Base-by-base conservation (phyloP, 2,329 filamentous ascomycete genomes). In the Colletotrichum paranaense region DNA sequence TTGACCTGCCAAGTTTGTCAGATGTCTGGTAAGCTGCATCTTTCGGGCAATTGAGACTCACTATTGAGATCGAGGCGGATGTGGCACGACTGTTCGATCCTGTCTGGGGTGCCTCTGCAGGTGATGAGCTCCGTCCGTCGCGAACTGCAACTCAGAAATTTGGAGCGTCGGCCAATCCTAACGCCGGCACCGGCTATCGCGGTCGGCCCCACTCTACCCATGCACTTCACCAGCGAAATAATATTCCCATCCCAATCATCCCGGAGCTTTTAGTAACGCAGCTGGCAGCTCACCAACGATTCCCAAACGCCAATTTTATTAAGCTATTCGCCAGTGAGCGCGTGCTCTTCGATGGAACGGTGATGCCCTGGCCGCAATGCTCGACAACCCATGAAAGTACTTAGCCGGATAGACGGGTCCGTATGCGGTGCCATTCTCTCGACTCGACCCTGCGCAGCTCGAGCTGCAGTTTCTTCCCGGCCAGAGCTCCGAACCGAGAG, bases 301-400 rank as follows among this genome's bases (percentile, higher is more conserved):
- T 9, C 16, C 11, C 7, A 49, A 49, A 22, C 52, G 35, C 26
- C 30, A 56, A 35, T 26, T 19, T 22, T 4, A 35, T 7, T 32
- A n/a, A 8, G 4, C 12, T 56, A 6, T 30, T 9, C 35, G 12
- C 26, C 42, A 22, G 32, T 55, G 22, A 65, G 26, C 72, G 62
- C 35, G 24, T 22, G 58, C 58, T 72, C 58, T 62, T 68, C 24
- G 19, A 74, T 58, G 69, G 72, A 72, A 74, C 63, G 63, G 72
- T 74, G 56, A 73, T 46, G 35, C 59, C 26, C 28, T 62, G 63
- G 58, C 53, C 74, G 74, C 67, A 59, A 89, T 88, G 87, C 84
- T 81, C 84, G 86, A 84, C 84, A 86, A 82, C 88, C 85, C 87
- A 91, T 91, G 89, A 90, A 87, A 88, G 83, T 87, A 83, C 83